Conservation (phyloP, 1,139 yeast species). For the Pichia kudriavzevii region DNA sequence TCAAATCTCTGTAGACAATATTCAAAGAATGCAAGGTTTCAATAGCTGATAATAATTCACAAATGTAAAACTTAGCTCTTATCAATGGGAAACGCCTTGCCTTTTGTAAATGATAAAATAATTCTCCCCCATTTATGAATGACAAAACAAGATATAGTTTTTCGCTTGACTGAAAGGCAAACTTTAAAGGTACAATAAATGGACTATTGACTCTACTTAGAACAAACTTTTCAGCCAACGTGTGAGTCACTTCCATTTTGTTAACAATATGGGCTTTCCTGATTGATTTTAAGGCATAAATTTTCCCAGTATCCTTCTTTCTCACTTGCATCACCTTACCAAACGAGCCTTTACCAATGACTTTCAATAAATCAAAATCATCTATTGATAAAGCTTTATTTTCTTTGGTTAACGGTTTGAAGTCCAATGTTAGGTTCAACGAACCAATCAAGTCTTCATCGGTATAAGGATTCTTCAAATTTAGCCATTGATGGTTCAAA, state of each 20-base stretch:
- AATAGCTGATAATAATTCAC: conserved; percentile 85
- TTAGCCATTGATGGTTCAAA: conserved; percentile 41
- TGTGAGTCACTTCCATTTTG: conserved; percentile 91
- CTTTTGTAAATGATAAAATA: conserved; percentile 87
- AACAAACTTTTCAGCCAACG: conserved; percentile 92
- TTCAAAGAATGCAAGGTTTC: conserved; percentile 86
- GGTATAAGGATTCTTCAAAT: conserved; percentile 27
- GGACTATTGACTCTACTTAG: conserved; percentile 90
- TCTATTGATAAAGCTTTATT: conserved; percentile 72
- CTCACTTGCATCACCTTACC: conserved; percentile 99
- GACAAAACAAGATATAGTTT: conserved; percentile 84
- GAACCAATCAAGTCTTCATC: conserved; percentile 37
- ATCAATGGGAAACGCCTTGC: conserved; percentile 87
- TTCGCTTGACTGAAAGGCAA: conserved; percentile 93
- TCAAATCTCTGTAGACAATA: conserved; percentile 89
- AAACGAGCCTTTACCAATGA: conserved; percentile 94
- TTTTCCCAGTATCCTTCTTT: conserved; percentile 87
- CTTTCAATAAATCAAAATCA: conserved; percentile 87
- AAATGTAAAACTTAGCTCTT: conserved; percentile 86
- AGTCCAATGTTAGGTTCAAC: conserved; percentile 66
- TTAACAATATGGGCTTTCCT: conserved; percentile 92
- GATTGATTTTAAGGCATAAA: conserved; percentile 88
- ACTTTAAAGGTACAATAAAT: conserved; percentile 95
- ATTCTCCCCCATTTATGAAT: conserved; percentile 94
- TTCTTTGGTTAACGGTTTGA: conserved; percentile 49